Evolutionary conservation across 2,329 filamentous ascomycete species (phyloP).

Genomic region (Xylaria sp.): DNA sequence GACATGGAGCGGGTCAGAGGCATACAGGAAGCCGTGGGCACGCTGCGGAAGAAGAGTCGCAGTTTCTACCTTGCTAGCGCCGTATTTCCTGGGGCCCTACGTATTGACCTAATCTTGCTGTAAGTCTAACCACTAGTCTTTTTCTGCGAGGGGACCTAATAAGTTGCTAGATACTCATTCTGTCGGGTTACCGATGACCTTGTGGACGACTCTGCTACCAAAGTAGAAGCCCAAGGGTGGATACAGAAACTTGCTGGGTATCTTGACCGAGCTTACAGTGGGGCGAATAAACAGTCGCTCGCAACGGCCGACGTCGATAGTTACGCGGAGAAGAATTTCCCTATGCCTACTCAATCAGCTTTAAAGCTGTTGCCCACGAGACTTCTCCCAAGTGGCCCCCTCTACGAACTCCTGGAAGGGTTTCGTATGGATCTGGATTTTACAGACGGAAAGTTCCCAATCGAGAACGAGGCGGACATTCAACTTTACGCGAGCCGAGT

Average conservation of each 20-base stretch:
- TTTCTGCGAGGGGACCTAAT: slow-evolving; percentile 17
- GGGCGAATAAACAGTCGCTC: slow-evolving; percentile 36
- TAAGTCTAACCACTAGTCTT: slow-evolving; percentile 40
- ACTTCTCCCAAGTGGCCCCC: slow-evolving; percentile 61
- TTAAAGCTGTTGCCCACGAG: slow-evolving; percentile 63
- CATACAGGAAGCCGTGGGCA: slow-evolving; percentile 62
- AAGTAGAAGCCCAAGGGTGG: slow-evolving; percentile 61
- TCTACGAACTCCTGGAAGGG: slow-evolving; percentile 69
- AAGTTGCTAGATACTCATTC: slow-evolving; percentile 66
- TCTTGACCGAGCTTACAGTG: slow-evolving; percentile 58
- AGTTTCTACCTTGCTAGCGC: slow-evolving; percentile 77
- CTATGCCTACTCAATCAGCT: slow-evolving; percentile 56
- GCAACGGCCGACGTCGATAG: slow-evolving; percentile 31
- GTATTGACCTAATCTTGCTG: slow-evolving; percentile 71
- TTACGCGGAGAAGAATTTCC: slow-evolving; percentile 58
- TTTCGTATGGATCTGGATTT: slow-evolving; percentile 73
- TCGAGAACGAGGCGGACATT: slow-evolving; percentile 63
- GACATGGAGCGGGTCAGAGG: slow-evolving; percentile 63
- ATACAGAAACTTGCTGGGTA: slow-evolving; percentile 63
- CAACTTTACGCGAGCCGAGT: slow-evolving; percentile 70
- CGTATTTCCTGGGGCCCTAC: slow-evolving; percentile 69
- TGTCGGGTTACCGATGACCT: slow-evolving; percentile 76
- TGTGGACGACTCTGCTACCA: slow-evolving; percentile 65
- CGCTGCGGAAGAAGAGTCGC: slow-evolving; percentile 68
- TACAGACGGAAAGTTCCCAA: slow-evolving; percentile 53